Base-by-base conservation (phyloP, 148 eudicot species). In the Persicaria maculosa region DNA sequence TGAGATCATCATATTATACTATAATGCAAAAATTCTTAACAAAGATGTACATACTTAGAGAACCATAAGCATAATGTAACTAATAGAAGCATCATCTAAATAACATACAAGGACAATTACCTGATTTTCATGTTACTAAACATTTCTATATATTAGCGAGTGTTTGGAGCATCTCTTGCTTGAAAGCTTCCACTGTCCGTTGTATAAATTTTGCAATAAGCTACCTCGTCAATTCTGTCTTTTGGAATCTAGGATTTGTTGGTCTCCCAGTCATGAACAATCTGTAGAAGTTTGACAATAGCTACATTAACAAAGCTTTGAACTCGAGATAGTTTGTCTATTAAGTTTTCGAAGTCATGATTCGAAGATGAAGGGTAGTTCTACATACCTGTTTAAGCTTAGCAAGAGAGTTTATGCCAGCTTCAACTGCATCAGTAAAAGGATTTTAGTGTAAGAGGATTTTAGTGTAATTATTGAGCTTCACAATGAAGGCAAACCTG, bases 191-290 rank as follows among this genome's bases (percentile, higher is more conserved):
- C n/a, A n/a, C n/a, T n/a, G n/a, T n/a, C n/a, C n/a, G n/a, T n/a
- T n/a, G n/a, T n/a, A n/a, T n/a, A n/a, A n/a, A n/a, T n/a, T n/a
- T n/a, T 48, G 73, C n/a, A 14, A 70, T 3, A 64, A 62, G 48
- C 73, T 70, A 92, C 99, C 97, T 95, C 89, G 53, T 92, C 93
- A 25, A 88, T 89, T 85, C 79, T 90, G 68, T 89, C 88, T 78
- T 77, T 92, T 25, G 97, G 90, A 78, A 95, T 85, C 97, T 97
- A 95, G 61, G 97, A 76, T 78, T 92, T 95, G 25, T 90, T 83
- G 7, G 74, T 82, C 80, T 90, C 92, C 99, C 96, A 95, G 77
- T 85, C 87, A 44, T 74, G 83, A 50, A 89, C 88, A 77, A 84
- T 92, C 99, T 95, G 85, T 31, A 76, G 54, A 74, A 48, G 9